These are phyloP conservation scores for Phytophthora chlamydospora DNA, from an alignment of 352 stramenopile species.

Conservation along the genomic window DNA sequence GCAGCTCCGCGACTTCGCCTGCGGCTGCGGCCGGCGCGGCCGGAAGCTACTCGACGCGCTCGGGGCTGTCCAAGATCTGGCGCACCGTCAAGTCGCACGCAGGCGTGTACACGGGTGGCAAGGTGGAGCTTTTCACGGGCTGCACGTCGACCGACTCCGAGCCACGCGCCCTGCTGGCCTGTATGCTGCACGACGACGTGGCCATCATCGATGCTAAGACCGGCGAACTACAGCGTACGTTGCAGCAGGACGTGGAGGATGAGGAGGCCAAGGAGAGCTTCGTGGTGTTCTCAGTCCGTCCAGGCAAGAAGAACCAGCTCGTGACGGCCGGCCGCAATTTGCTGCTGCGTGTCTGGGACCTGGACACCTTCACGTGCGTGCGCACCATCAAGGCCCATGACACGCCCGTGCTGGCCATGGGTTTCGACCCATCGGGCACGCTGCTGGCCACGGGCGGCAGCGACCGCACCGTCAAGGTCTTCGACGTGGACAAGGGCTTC, in stretches of 20 bases:
- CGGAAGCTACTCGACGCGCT: conserved; percentile 67
- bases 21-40: conserved; percentile 10
- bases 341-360: conserved; percentile 85
- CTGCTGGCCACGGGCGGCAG: conserved; percentile 96
- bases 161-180: conserved; percentile 55
- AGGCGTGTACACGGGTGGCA: conserved; percentile 85
- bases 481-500: conserved; percentile 92
- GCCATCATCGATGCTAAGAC: conserved; percentile 76
- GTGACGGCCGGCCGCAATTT: conserved; percentile 87
- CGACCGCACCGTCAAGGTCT: conserved; percentile 96
- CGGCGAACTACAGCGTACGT: conserved; percentile 70
- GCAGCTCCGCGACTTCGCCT: conserved; percentile 11
- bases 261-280: conserved; percentile 87
- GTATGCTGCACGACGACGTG: conserved; percentile 86
- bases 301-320: conserved; percentile 75
- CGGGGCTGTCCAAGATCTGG: conserved; percentile 82
- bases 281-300: conserved; percentile 78
- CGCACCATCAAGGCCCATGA: conserved; percentile 81
- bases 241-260: conserved; percentile 79
- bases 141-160: conserved; percentile 19
- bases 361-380: conserved; percentile 79
- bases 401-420: conserved; percentile 85
- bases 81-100: conserved; percentile 76
- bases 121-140: conserved; percentile 69
- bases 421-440: conserved; percentile 90